Percentiles rank a stretch among this genome's conserved stretches.
phyloP scores from a whole-genome alignment of 257 asterid genomes.

The Asclepias syriaca region DNA sequence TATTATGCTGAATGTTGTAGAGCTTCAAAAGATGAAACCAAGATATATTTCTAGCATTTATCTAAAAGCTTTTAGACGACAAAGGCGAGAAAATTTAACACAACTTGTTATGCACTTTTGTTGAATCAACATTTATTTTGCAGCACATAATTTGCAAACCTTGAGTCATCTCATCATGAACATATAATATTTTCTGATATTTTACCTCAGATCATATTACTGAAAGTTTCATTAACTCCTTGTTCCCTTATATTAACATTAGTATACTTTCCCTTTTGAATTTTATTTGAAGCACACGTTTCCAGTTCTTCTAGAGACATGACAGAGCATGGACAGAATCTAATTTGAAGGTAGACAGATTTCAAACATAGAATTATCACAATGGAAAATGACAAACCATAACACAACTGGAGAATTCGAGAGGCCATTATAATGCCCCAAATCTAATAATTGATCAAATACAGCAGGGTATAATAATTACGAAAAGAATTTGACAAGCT shows the following conservation, averaged over 20 bases:
- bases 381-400: background rate
- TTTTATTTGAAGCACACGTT: background rate
- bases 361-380: background rate
- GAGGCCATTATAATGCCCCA: slow-evolving; percentile 1
- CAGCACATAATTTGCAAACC: background rate
- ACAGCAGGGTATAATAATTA: background rate
- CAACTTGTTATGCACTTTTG: background rate
- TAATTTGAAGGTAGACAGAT: background rate
- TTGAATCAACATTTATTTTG: background rate
- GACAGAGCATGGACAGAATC: background rate
- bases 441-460: slow-evolving; percentile 3
- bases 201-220: background rate
- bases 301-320: background rate
- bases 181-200: background rate
- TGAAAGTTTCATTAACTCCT: background rate
- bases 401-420: background rate
- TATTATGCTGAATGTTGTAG: no score
- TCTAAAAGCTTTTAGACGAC: no score
- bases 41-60: no score
- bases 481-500: background rate
- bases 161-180: background rate
- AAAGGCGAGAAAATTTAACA: no score
- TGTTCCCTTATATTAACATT: background rate
- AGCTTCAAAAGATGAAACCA: no score
- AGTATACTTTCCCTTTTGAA: background rate